Evolutionary conservation across 1,139 yeast species (phyloP), one percentile per base, ranked within the genome.

Genomic region (Lipomyces yarrowii): DNA sequence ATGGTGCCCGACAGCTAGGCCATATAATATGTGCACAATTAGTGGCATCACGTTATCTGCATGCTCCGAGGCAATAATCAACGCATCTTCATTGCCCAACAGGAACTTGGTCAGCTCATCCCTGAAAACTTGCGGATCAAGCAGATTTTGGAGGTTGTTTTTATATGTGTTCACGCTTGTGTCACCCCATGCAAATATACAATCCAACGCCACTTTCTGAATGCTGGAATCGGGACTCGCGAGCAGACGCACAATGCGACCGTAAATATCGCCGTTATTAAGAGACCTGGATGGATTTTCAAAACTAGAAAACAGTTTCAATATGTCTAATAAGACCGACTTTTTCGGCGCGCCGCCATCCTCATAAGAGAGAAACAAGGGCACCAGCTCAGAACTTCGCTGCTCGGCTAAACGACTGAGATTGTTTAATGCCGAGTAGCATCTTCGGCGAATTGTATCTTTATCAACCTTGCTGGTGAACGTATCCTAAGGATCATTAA

Each of bases 61-160:
- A 74, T 93, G 98, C 7, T 81, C 81, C 15, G 80, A 82, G 71
- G 89, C 92, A 61, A 92, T 82, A 1, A 79, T 77, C 2, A 85
- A 79, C n/a, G 83, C 86, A 5, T 77, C 79, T 1, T 72, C 72
- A 59, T 80, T 79, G 52, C 80, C 80, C 5, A 84, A 79, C 51
- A 91, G 79, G 59, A 94, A 82, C 48, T 84, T 85, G 42, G 90
- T 80, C 48, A 93, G 79, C 76, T 93, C 98, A 76, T 96, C 99
- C 68, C 91, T 86, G 78, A 91, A 93, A 32, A 88, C 80, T 1
- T 91, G 85, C 70, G 92, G 97, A 75, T 93, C 97, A 39, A 94
- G 79, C 65, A 96, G 78, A 71, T 90, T 92, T 63, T 80, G 83
- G 73, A 96, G 80, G 71, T 88, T 88, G 70, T 90, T 97, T 68